Conservation (phyloP, 768 basidiomycete species). For the Serpula lacrymans region DNA sequence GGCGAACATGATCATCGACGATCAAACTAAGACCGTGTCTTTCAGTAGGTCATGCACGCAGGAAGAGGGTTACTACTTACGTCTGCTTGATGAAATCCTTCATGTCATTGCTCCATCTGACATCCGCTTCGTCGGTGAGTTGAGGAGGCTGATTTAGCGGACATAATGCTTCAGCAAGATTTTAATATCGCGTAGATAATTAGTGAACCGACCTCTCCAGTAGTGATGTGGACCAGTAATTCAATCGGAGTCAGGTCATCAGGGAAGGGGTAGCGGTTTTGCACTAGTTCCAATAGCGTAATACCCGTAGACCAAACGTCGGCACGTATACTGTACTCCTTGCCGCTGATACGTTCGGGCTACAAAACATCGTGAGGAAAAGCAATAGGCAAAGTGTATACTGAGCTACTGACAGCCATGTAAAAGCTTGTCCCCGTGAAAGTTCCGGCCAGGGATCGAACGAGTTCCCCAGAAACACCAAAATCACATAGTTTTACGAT, state of each 20-base stretch:
- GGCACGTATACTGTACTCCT: constrained; percentile 89
- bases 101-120: constrained; percentile 76
- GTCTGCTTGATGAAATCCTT: constrained; percentile 87
- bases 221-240: constrained; percentile 85
- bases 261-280: constrained; percentile 95
- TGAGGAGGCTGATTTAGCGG: constrained; percentile 60
- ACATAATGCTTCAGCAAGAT: constrained; percentile 13
- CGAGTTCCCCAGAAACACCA: constrained; percentile 94
- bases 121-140: constrained; percentile 67
- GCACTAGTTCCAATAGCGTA: constrained; percentile 88
- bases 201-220: constrained; percentile 56
- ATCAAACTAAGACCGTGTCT: constrained; percentile 52
- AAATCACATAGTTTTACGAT: constrained; percentile 93
- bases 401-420: constrained; percentile 80
- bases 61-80: constrained; percentile 46
- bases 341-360: constrained; percentile 94
- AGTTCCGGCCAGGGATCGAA: constrained; percentile 88
- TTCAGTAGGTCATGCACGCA: too few species aligned
- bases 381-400: constrained; percentile 3
- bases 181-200: constrained; percentile 6
- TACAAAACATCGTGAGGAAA: constrained; percentile 31
- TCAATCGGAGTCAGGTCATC: constrained; percentile 92
- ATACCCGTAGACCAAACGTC: constrained; percentile 99
- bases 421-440: constrained; percentile 98
- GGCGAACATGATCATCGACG: constrained; percentile 64